Base-by-base conservation (phyloP, 805 yeast genomes). In the Starmera amethionina region DNA sequence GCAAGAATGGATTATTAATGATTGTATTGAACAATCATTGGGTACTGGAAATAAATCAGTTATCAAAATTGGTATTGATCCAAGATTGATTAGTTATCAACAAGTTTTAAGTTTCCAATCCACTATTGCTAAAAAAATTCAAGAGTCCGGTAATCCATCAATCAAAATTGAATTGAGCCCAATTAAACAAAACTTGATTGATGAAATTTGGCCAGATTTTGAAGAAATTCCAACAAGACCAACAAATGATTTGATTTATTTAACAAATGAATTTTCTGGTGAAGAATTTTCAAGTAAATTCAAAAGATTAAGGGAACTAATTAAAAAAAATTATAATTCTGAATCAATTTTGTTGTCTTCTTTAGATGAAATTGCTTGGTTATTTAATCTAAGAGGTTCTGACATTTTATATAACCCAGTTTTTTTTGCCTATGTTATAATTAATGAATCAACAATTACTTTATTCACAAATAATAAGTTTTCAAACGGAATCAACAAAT, bases 341-440 rank as follows among this genome's bases (percentile, higher is more conserved):
- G 47, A 58, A 46, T 72, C 75, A 2, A 66, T 85, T 36, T 64
- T 88, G 12, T 66, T 85, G 4, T 68, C 78, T n/a, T 78, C 88
- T 1, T 62, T 89, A 39, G 97, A 90, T 63, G 96, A 89, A 49
- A 76, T 88, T 46, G 93, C 95, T 8, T 89, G 96, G 96, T 62
- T 88, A 34, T 72, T 88, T 55, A 90, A 90, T 55, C 63, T 90
- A 41, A 75, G 98, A 47, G 85, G 89, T 5, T 73, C 71, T 18
- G 97, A 90, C 57, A 80, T 90, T 43, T 80, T 79, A 5, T 90
- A 72, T 56, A 81, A 82, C 52, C 97, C 97, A 0, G 90, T 88
- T 2, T 93, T 90, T 57, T 87, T 78, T 60, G 68, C 89, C 8
- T 74, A 74, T 46, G 51, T 71, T 36, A 58, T 80, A 10, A 65